Conservation (phyloP, 257 asterid species). For the Gentiana straminea region DNA sequence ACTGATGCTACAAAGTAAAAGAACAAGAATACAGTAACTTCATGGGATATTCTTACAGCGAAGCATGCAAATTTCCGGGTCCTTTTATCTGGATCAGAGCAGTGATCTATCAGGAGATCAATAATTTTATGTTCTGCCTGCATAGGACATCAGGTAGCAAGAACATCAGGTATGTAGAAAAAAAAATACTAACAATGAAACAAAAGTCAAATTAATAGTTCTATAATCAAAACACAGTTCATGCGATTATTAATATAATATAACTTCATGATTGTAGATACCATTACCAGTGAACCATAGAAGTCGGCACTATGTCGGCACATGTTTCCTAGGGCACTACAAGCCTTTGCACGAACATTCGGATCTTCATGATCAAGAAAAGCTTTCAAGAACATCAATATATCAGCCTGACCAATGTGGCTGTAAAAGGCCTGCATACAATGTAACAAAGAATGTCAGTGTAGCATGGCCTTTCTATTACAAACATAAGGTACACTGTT, state of each 20-base stretch:
- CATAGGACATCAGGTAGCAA: conserved; percentile 4
- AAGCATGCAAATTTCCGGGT: conserved; percentile 96
- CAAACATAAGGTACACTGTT: background rate
- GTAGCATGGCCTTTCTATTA: background rate
- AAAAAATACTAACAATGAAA: no score
- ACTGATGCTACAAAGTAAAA: background rate
- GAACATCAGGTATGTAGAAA: background rate
- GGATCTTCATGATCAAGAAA: conserved; percentile 83
- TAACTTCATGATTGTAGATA: background rate
- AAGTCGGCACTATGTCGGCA: conserved; percentile 96
- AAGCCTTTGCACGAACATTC: conserved; percentile 80
- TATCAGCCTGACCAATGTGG: conserved; percentile 63
- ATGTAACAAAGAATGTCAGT: background rate
- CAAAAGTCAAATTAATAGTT: background rate
- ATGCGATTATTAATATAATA: conserved; percentile 1
- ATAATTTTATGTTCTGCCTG: conserved; percentile 72
- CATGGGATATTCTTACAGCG: conserved; percentile 47
- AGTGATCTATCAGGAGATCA: conserved; percentile 64
- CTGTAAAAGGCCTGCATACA: conserved; percentile 61
- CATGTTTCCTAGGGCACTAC: conserved; percentile 95
- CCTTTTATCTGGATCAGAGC: conserved; percentile 86
- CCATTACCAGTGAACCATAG: conserved; percentile 62
- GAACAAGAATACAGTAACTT: background rate
- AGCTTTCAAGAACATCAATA: conserved; percentile 60
- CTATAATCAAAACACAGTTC: background rate